These are phyloP conservation scores for Clonostachys chloroleuca DNA, from an alignment of 2,329 filamentous ascomycete species.

Conservation along the genomic window DNA sequence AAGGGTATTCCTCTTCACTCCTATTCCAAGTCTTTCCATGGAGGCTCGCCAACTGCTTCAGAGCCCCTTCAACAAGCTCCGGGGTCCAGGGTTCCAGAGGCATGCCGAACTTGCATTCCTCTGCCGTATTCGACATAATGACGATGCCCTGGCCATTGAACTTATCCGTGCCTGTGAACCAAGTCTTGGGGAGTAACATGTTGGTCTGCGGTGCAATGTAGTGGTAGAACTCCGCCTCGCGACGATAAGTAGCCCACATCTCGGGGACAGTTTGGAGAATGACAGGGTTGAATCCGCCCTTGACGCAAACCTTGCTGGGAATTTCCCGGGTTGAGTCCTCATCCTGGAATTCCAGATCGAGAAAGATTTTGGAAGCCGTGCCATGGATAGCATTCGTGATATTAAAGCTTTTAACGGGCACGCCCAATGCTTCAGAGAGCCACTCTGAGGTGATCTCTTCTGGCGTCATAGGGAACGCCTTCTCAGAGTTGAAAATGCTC, in stretches of 20 bases:
- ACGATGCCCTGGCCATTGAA: constrained; percentile 31
- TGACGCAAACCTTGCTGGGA: constrained; percentile 21
- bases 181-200: constrained; percentile 24
- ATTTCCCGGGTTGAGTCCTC: constrained; percentile 1
- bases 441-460: neutral
- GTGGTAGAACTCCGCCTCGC: constrained; percentile 29
- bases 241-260: constrained; percentile 19
- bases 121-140: constrained; percentile 26
- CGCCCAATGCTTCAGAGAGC: neutral
- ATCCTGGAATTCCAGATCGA: constrained; percentile 17
- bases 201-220: constrained; percentile 23
- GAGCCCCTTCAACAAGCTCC: constrained; percentile 23
- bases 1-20: neutral
- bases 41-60: constrained; percentile 30
- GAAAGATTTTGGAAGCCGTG: constrained; percentile 19
- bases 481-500: neutral
- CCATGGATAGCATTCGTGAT: constrained; percentile 6
- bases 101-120: constrained; percentile 21
- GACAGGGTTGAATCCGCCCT: constrained; percentile 28
- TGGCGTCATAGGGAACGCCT: neutral
- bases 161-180: constrained; percentile 24
- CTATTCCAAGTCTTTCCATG: constrained; percentile 32
- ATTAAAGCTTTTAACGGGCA: neutral
- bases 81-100: constrained; percentile 23
- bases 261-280: constrained; percentile 23